Conservation (phyloP, 2,329 filamentous ascomycete species). For the Cryphonectria parasitica region DNA sequence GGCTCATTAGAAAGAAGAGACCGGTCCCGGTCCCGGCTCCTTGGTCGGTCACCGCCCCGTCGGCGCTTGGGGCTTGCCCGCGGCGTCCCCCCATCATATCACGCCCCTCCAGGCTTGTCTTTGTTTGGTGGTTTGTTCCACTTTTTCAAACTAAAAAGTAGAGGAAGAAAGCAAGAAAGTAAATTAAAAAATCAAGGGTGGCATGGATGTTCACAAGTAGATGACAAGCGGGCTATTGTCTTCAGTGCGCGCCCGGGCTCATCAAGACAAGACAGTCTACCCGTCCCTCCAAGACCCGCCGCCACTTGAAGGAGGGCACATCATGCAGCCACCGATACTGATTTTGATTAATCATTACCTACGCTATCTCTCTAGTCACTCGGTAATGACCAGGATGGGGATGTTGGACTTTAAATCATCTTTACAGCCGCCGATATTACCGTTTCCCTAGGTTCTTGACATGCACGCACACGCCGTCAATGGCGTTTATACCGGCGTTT, state of each 20-base stretch:
- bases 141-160: background rate
- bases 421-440: constrained; percentile 15
- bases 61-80: background rate
- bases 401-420: background rate
- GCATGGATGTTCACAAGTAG: background rate
- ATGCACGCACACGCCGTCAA: background rate
- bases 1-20: background rate
- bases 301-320: background rate
- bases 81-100: background rate
- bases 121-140: background rate
- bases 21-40: constrained; percentile 9
- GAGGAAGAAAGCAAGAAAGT: background rate
- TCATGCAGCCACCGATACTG: background rate
- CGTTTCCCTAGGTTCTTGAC: constrained; percentile 3
- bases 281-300: background rate
- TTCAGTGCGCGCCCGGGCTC: background rate
- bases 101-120: background rate
- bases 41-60: background rate
- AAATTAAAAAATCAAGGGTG: background rate
- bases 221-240: background rate
- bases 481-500: constrained; percentile 3
- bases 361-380: background rate
- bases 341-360: background rate
- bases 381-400: background rate
- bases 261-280: constrained; percentile 6